Evolutionary conservation across 2,329 filamentous ascomycete species (phyloP).

Genomic region (Coniochaeta prunicola): DNA sequence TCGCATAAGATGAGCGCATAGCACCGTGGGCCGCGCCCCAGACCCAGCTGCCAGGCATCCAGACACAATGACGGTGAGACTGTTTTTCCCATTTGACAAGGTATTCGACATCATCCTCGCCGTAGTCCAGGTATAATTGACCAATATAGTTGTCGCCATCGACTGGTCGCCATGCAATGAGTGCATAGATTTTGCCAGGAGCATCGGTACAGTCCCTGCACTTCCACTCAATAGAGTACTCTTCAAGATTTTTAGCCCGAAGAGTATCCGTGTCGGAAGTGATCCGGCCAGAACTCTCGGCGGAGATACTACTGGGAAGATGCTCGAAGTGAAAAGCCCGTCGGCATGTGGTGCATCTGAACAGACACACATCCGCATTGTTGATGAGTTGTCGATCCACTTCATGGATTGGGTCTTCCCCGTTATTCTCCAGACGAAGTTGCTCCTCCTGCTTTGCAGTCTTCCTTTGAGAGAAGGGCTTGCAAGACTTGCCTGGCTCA

Average conservation of each 20-base stretch:
- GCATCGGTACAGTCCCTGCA: conserved; percentile 70
- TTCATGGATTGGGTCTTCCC: conserved; percentile 65
- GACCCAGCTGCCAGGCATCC: conserved; percentile 88
- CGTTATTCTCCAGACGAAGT: conserved; percentile 69
- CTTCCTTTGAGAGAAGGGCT: conserved; percentile 64
- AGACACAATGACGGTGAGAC: conserved; percentile 76
- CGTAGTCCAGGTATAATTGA: conserved; percentile 45
- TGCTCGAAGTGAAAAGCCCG: conserved; percentile 81
- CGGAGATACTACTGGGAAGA: conserved; percentile 48
- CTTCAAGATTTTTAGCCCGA: conserved; percentile 55
- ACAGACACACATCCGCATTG: conserved; percentile 69
- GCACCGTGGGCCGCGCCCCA: conserved; percentile 56
- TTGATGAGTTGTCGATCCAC: conserved; percentile 62
- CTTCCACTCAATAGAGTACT: conserved; percentile 69
- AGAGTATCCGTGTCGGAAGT: conserved; percentile 32
- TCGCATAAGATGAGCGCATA: conserved; percentile 72
- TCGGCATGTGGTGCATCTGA: conserved; percentile 72
- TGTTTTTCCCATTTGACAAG: conserved; percentile 78
- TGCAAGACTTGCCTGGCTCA: conserved; percentile 58
- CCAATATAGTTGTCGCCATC: conserved; percentile 50
- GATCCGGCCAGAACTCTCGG: conserved; percentile 22
- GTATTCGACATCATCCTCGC: conserved; percentile 81
- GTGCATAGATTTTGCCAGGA: conserved; percentile 58
- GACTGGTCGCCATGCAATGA: conserved; percentile 82
- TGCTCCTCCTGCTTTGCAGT: conserved; percentile 78